These are phyloP conservation scores for Colletotrichum sp. DNA, from an alignment of 2,329 filamentous ascomycete genomes.

Conservation along the genomic window DNA sequence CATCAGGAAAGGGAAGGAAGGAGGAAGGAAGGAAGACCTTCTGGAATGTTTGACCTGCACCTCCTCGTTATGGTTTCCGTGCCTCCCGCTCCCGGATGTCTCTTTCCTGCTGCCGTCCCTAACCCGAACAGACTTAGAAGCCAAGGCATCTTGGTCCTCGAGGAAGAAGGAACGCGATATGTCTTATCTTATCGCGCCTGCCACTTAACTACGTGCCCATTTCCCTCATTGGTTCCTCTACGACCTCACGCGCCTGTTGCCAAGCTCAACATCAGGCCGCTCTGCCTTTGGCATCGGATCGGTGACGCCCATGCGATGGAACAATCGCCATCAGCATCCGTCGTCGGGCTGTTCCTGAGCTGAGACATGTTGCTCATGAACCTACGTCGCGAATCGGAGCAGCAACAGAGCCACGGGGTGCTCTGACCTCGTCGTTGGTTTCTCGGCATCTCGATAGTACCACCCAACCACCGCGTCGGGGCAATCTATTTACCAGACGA, in stretches of 20 bases:
- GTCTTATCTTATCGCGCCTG: not conserved
- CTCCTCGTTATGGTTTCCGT: not conserved
- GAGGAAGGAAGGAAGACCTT: not conserved
- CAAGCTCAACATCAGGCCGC: not conserved
- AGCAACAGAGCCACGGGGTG: not conserved
- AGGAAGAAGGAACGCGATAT: not conserved
- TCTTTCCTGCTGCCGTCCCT: not conserved
- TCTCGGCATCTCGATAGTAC: not conserved
- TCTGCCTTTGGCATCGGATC: not conserved
- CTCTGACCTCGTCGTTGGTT: not conserved
- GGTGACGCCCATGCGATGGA: not conserved
- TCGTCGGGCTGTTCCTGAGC: not conserved
- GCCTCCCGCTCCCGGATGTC: not conserved
- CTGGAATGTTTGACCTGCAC: slow-evolving; percentile 4
- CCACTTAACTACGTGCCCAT: not conserved
- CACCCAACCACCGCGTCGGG: not conserved
- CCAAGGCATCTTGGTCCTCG: not conserved
- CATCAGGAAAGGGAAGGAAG: not conserved
- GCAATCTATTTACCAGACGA: not conserved
- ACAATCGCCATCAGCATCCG: not conserved
- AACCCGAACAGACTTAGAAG: not conserved
- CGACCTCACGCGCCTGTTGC: not conserved
- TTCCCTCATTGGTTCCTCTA: not conserved
- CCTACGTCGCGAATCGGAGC: not conserved
- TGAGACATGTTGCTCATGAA: not conserved